phyloP scores from a whole-genome alignment of 768 basidiomycete genomes.

The Lactifluus volemus region DNA sequence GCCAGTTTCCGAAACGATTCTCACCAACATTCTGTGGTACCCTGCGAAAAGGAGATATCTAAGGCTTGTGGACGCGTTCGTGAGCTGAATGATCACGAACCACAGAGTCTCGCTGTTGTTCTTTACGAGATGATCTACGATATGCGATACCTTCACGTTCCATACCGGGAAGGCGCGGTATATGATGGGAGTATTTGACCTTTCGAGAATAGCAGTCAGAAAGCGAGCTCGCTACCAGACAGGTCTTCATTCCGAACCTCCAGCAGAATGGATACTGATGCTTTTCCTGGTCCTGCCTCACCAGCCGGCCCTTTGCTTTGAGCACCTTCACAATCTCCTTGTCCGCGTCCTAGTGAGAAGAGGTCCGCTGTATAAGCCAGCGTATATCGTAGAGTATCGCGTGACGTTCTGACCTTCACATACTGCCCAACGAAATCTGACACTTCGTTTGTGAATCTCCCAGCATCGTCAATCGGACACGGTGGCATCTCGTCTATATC shows the following conservation, averaged over 20 bases:
- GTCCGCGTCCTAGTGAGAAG: conserved; percentile 64
- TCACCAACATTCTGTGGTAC: conserved; percentile 90
- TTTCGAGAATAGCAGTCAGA: conserved; percentile 24
- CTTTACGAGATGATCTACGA: conserved; percentile 77
- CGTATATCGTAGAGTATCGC: background rate
- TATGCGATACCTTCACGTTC: conserved; percentile 86
- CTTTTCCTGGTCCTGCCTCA: conserved; percentile 77
- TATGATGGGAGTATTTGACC: conserved; percentile 90
- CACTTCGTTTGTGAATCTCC: conserved; percentile 82
- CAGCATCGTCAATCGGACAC: conserved; percentile 88
- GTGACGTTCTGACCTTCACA: conserved; percentile 60
- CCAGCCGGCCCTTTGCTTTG: conserved; percentile 78
- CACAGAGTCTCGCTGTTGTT: conserved; percentile 91
- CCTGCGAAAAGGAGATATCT: conserved; percentile 34
- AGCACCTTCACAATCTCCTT: conserved; percentile 87
- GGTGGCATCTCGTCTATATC: conserved; percentile 88
- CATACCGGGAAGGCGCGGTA: conserved; percentile 94
- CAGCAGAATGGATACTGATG: conserved; percentile 98
- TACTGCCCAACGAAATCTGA: conserved; percentile 81
- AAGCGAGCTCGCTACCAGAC: background rate
- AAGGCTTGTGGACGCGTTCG: background rate
- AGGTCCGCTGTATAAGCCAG: background rate
- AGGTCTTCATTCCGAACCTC: conserved; percentile 45
- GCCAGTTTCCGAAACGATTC: conserved; percentile 92
- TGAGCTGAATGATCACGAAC: conserved; percentile 31